phyloP scores from a whole-genome alignment of 192 early-diverging fungal genomes.

The Coemansia sp. region DNA sequence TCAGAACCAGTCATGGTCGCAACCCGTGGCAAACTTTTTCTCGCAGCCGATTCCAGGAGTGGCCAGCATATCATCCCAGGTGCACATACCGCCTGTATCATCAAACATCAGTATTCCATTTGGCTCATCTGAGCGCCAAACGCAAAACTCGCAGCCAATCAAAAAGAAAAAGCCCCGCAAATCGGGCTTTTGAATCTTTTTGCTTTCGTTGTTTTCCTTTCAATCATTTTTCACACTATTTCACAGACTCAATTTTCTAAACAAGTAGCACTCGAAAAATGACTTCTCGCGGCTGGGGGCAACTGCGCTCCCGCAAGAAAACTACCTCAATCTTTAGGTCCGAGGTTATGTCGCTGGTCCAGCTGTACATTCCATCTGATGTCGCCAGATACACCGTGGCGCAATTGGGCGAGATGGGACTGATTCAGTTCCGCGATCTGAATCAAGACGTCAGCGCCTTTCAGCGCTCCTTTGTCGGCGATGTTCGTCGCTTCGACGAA shows the following conservation, averaged over 20 bases:
- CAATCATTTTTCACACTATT: not conserved
- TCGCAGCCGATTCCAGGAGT: constrained; percentile 1
- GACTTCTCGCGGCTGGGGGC: constrained; percentile 44
- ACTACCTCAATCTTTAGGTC: constrained; percentile 76
- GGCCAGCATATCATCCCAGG: not conserved
- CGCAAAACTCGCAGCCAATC: constrained; percentile 6
- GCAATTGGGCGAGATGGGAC: constrained; percentile 92
- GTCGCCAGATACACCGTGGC: constrained; percentile 88
- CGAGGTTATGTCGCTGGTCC: constrained; percentile 92
- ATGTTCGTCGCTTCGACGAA: constrained; percentile 95
- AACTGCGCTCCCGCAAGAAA: constrained; percentile 41
- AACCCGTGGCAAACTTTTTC: not conserved
- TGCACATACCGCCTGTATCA: not conserved
- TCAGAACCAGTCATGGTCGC: constrained; percentile 1
- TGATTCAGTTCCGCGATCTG: constrained; percentile 92
- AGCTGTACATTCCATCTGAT: constrained; percentile 95
- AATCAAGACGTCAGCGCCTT: constrained; percentile 95
- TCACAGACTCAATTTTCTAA: too few species aligned
- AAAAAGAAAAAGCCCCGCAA: constrained; percentile 38
- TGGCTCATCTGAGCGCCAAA: not conserved
- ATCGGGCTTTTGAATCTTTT: constrained; percentile 26
- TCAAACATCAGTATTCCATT: too few species aligned
- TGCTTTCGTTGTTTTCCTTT: not conserved
- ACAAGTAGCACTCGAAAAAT: too few species aligned
- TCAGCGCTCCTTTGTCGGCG: constrained; percentile 91